A percentile compares a stretch with the other conserved stretches of the same genome.
Conservation (phyloP, 495 filamentous ascomycete genomes). For the Daldinia caldariorum region DNA sequence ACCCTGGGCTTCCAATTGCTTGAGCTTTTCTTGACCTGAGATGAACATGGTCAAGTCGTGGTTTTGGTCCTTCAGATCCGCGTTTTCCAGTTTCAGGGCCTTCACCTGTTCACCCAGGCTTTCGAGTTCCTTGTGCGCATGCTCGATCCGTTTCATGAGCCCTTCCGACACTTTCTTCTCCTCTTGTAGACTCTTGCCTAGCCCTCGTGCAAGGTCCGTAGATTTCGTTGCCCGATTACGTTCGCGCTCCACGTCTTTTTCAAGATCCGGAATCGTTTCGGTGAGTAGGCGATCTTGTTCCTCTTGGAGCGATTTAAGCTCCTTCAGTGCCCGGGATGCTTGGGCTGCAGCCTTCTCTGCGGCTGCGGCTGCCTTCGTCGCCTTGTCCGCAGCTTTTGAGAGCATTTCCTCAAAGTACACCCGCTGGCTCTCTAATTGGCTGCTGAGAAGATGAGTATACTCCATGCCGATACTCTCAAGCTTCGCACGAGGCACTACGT, state of each 20-base stretch:
- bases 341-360: constrained; percentile 69
- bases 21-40: constrained; percentile 80
- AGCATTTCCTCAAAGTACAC: constrained; percentile 95
- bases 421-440: constrained; percentile 90
- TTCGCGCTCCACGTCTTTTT: constrained; percentile 74
- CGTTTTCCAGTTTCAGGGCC: constrained; percentile 64
- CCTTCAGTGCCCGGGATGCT: constrained; percentile 61
- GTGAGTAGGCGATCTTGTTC: constrained; percentile 65
- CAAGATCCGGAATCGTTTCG: constrained; percentile 71
- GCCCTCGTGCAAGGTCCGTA: constrained; percentile 74
- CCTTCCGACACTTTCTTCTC: constrained; percentile 86
- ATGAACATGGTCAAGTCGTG: constrained; percentile 93
- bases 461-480: constrained; percentile 91
- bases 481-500: constrained; percentile 88
- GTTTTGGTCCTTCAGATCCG: constrained; percentile 81
- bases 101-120: constrained; percentile 63
- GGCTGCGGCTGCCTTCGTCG: constrained; percentile 71
- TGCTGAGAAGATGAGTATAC: constrained; percentile 91
- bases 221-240: constrained; percentile 74
- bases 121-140: constrained; percentile 68
- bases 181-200: constrained; percentile 83
- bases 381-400: constrained; percentile 91
- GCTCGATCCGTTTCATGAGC: constrained; percentile 78
- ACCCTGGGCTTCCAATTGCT: constrained; percentile 70
- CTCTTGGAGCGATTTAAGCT: constrained; percentile 61